Conservation (phyloP, 768 basidiomycete species). For the Porphyrellus cyaneotinctus region DNA sequence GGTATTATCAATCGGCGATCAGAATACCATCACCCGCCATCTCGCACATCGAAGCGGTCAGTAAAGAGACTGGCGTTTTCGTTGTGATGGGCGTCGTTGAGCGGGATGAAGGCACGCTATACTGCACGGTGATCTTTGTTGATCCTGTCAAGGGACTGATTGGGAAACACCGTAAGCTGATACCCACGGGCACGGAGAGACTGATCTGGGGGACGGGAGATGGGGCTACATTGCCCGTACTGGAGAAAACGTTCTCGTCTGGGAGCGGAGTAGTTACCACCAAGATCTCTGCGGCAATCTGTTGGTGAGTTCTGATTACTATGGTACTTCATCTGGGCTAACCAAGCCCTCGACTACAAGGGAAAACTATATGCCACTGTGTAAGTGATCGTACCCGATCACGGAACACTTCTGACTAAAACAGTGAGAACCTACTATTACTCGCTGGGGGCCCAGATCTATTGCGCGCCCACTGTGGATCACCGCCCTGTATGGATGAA, state of each 20-base stretch:
- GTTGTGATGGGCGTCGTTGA: conserved; percentile 61
- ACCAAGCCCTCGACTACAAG: conserved; percentile 28
- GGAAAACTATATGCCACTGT: conserved; percentile 69
- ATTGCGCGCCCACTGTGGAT: conserved; percentile 67
- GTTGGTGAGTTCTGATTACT: conserved; percentile 41
- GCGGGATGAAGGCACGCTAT: conserved; percentile 54
- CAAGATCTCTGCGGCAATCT: conserved; percentile 54
- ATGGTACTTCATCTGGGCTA: neutral
- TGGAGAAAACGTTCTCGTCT: conserved; percentile 37
- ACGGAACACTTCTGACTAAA: neutral
- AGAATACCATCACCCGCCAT: conserved; percentile 52
- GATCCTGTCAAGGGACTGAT: conserved; percentile 48
- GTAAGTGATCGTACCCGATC: conserved; percentile 31
- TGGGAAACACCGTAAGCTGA: conserved; percentile 61
- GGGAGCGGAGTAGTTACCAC: conserved; percentile 29
- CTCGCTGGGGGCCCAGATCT: conserved; percentile 53
- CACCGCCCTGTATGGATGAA: conserved; percentile 51
- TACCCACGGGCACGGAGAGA: conserved; percentile 59
- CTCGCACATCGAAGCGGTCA: conserved; percentile 44
- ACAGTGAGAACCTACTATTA: conserved; percentile 59
- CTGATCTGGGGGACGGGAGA: conserved; percentile 63
- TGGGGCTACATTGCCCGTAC: conserved; percentile 48
- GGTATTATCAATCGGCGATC: conserved; percentile 52
- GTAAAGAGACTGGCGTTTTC: conserved; percentile 47
- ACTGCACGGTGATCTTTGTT: conserved; percentile 57